Conservation (phyloP, 345 rosid genomes). For the Firmiana major region DNA sequence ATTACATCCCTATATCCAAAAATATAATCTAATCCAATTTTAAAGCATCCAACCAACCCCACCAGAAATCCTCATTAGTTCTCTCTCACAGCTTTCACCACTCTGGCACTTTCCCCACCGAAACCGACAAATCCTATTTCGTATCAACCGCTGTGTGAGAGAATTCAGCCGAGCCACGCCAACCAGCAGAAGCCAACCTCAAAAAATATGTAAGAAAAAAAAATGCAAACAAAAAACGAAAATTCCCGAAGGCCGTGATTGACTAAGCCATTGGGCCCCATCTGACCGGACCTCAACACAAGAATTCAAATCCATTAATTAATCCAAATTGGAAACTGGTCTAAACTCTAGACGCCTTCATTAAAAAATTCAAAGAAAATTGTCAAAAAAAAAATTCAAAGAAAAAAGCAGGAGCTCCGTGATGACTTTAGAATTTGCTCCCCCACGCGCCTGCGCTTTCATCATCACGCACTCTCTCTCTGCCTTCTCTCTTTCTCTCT, state of each 20-base stretch:
- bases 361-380: not conserved
- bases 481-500: constrained; percentile 24
- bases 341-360: not conserved
- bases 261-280: constrained; percentile 33
- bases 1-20: too few relatives aligned
- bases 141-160: not conserved
- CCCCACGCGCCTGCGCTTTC: constrained; percentile 37
- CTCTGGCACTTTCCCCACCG: not conserved
- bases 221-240: not conserved
- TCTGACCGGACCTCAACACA: constrained; percentile 29
- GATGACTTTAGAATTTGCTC: constrained; percentile 34
- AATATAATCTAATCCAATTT: not conserved
- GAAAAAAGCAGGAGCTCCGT: constrained; percentile 38
- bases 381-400: too few relatives aligned
- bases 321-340: not conserved
- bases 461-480: constrained; percentile 22
- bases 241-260: constrained; percentile 24
- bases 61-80: not conserved
- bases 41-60: not conserved
- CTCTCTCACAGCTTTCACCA: not conserved
- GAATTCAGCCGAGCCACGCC: constrained; percentile 28
- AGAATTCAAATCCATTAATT: constrained; percentile 14
- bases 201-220: too few relatives aligned
- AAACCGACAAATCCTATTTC: not conserved
- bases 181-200: not conserved